Base-by-base conservation (phyloP, 2,329 filamentous ascomycete genomes). In the Chlorencoelia australis region DNA sequence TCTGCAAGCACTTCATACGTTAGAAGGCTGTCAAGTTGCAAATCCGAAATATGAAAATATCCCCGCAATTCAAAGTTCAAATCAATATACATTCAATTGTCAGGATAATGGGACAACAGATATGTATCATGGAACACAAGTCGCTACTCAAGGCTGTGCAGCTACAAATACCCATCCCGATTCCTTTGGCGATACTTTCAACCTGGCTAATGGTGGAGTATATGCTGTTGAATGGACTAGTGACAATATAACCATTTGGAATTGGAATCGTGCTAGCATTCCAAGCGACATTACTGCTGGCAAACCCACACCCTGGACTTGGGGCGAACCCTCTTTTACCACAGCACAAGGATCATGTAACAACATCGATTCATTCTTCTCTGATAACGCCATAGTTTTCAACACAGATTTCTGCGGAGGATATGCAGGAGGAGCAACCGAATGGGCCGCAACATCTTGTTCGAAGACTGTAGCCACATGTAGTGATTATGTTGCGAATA, bases 371-470 rank as follows among this genome's bases (percentile, higher is more conserved):
- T 56, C 59, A 0, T 70, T 75, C 48, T 88, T 89, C 59, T 69
- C 66, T 33, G 64, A 80, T 32, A 73, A 88, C 65, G 74, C 73
- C 45, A 71, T 94, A 33, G 75, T 84, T 22, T 69, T 87, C 46
- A 76, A 86, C 50, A 87, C 49, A 4, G 75, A 82, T 33, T 85
- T 91, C 56, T 93, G 85, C 52, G 85, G 84, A 27, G 74, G 77
- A 54, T 94, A 43, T 38, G 44, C 46, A 26, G 47, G 47, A 7
- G 30, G 42, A 30, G 35, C 34, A 11, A 57, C 63, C 31, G 73
- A 79, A 33, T 94, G 82, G 79, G 17, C 45, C 22, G 30, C 37
- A 30, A 50, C 42, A 7, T 53, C 32, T 52, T 52, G 31, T 52
- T 57, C 52, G 40, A 69, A 79, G 43, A 45, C 61, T 7, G 67